These are phyloP conservation scores for Geranium incanum DNA, from an alignment of 441 rosid species.

Conservation along the genomic window DNA sequence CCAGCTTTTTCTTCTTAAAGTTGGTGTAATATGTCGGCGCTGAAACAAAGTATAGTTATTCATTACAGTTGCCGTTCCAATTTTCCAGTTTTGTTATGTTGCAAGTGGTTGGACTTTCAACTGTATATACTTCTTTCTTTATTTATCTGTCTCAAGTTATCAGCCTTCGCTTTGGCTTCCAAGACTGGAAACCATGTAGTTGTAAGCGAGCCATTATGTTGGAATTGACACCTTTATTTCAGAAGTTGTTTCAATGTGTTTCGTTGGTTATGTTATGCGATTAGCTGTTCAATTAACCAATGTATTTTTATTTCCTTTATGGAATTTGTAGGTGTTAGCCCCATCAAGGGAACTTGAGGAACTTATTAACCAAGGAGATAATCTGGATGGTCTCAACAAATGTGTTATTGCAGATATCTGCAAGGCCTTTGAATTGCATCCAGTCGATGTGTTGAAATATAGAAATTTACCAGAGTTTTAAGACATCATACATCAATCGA, in stretches of 20 bases:
- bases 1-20: background rate
- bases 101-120: too few species aligned
- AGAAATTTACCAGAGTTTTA: slow-evolving; percentile 30
- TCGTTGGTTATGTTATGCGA: too few species aligned
- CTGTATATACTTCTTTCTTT: too few species aligned
- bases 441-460: slow-evolving; percentile 52
- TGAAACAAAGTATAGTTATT: background rate
- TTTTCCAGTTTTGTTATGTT: too few species aligned
- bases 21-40: background rate
- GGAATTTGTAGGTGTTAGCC: slow-evolving; percentile 39
- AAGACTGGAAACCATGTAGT: too few species aligned
- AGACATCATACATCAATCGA: background rate
- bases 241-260: too few species aligned
- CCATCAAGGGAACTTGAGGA: slow-evolving; percentile 61
- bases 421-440: slow-evolving; percentile 44
- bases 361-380: slow-evolving; percentile 27
- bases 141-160: too few species aligned
- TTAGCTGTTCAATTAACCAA: background rate
- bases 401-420: slow-evolving; percentile 43
- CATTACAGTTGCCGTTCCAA: too few species aligned
- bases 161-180: too few species aligned
- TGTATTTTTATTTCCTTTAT: background rate
- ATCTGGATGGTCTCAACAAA: slow-evolving; percentile 41
- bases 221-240: too few species aligned
- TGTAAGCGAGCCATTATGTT: too few species aligned